A percentile compares a stretch with the other conserved stretches of the same genome.
These are phyloP conservation scores for Synchytrium microbalum DNA, from an alignment of 371 early-diverging fungal genomes.

Conservation along the genomic window DNA sequence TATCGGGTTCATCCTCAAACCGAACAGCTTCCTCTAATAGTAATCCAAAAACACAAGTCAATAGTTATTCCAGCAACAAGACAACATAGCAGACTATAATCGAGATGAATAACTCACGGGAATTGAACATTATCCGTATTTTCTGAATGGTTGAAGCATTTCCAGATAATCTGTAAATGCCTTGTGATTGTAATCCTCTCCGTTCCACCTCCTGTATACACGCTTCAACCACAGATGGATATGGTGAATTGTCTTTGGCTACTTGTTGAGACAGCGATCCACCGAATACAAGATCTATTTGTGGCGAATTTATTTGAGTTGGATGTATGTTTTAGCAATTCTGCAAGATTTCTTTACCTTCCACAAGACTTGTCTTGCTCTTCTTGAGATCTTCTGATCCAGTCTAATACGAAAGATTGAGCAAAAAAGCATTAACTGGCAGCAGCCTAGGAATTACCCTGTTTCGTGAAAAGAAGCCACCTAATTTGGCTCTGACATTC, in stretches of 20 bases:
- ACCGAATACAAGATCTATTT: conserved; percentile 54
- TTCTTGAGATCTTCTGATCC: background rate
- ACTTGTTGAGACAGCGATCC: conserved; percentile 42
- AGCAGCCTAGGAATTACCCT: background rate
- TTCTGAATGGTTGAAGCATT: conserved; percentile 64
- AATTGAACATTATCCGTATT: conserved; percentile 50
- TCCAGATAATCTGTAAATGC: conserved; percentile 78
- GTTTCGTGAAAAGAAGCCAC: background rate
- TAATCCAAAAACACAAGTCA: conserved; percentile 5
- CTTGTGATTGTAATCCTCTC: conserved; percentile 54
- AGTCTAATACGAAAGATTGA: background rate
- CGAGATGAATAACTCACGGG: conserved; percentile 34
- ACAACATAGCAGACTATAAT: too few species aligned
- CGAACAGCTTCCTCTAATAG: conserved; percentile 24
- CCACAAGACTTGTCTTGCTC: background rate
- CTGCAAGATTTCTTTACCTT: too few species aligned
- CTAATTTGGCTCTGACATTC: background rate
- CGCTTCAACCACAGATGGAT: conserved; percentile 55
- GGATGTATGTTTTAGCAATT: too few species aligned
- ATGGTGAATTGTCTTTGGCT: conserved; percentile 33
- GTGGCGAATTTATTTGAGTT: background rate
- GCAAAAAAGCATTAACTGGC: background rate
- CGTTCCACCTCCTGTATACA: conserved; percentile 63
- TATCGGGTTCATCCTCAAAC: conserved; percentile 47
- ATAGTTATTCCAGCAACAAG: conserved; percentile 16